phyloP scores from a whole-genome alignment of 2,329 filamentous ascomycete genomes.

The Ophiostoma perfectum region DNA sequence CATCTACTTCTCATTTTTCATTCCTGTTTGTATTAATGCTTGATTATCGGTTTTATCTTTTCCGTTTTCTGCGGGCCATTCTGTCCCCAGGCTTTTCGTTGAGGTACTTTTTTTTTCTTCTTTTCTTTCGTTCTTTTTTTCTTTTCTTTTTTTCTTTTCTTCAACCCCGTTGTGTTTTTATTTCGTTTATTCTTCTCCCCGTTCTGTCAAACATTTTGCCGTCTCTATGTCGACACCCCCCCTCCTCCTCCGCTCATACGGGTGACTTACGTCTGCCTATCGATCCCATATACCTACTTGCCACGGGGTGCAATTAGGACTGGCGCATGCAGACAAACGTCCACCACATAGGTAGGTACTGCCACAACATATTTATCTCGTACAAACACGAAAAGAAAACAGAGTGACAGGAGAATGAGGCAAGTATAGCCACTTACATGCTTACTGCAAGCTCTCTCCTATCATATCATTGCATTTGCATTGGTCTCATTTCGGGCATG shows the following conservation, averaged over 20 bases:
- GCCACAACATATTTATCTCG: background rate
- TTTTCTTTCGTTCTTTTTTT: background rate
- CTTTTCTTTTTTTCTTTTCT: too few relatives aligned
- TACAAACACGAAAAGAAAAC: background rate
- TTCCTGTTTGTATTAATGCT: background rate
- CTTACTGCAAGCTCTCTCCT: background rate
- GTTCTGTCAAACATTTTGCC: too few relatives aligned
- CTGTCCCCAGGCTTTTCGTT: too few relatives aligned
- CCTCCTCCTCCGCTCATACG: too few relatives aligned
- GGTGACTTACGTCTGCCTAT: too few relatives aligned
- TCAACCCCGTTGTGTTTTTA: too few relatives aligned
- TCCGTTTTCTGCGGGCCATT: background rate
- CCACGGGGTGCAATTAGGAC: too few relatives aligned
- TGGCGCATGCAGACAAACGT: too few relatives aligned
- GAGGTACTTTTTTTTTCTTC: background rate
- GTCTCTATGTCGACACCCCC: too few relatives aligned
- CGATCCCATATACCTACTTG: too few relatives aligned
- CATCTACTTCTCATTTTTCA: background rate
- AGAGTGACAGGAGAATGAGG: background rate
- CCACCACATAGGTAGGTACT: too few relatives aligned
- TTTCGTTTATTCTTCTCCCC: too few relatives aligned
- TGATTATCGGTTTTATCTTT: background rate
- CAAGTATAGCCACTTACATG: background rate
- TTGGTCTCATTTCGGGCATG: background rate
- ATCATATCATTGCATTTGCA: background rate